These are phyloP conservation scores for Arthrobotrys pseudoclavata DNA, from an alignment of 2,329 filamentous ascomycete genomes.

Conservation along the genomic window DNA sequence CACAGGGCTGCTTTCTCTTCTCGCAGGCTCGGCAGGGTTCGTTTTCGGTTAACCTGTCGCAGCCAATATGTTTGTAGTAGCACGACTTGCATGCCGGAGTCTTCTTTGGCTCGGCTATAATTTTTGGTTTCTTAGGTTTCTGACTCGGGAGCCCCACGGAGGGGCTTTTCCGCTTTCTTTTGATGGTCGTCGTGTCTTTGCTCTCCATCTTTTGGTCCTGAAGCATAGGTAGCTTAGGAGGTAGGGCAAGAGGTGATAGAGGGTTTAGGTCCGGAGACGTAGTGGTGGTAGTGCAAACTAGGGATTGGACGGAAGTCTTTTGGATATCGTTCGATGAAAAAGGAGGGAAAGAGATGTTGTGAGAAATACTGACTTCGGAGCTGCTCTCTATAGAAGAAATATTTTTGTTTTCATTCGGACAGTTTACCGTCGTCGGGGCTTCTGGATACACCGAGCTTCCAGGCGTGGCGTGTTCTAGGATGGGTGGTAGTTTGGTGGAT, in stretches of 20 bases:
- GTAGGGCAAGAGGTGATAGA: background rate
- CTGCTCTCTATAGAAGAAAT: background rate
- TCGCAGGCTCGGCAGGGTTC: constrained; percentile 34
- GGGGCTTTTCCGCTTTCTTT: constrained; percentile 36
- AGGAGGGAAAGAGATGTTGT: background rate
- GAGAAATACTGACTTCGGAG: background rate
- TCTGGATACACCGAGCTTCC: background rate
- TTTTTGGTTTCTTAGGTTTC: constrained; percentile 28
- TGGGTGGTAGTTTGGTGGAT: background rate
- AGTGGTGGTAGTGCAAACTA: background rate
- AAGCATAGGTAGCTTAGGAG: no score
- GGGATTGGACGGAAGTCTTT: background rate
- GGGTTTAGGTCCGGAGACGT: background rate
- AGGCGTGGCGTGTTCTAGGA: constrained; percentile 8
- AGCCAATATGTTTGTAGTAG: constrained; percentile 51
- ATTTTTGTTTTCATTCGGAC: background rate
- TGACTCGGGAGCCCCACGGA: background rate
- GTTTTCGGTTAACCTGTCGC: constrained; percentile 19
- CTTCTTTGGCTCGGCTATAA: constrained; percentile 14
- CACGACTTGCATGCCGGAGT: constrained; percentile 47
- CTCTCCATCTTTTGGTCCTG: constrained; percentile 2
- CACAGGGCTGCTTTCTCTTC: constrained; percentile 18
- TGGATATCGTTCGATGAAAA: background rate
- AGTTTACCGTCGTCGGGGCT: background rate
- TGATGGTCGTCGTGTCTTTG: background rate